phyloP scores from a whole-genome alignment of 2,329 filamentous ascomycete species.

The Aureobasidium sp. region DNA sequence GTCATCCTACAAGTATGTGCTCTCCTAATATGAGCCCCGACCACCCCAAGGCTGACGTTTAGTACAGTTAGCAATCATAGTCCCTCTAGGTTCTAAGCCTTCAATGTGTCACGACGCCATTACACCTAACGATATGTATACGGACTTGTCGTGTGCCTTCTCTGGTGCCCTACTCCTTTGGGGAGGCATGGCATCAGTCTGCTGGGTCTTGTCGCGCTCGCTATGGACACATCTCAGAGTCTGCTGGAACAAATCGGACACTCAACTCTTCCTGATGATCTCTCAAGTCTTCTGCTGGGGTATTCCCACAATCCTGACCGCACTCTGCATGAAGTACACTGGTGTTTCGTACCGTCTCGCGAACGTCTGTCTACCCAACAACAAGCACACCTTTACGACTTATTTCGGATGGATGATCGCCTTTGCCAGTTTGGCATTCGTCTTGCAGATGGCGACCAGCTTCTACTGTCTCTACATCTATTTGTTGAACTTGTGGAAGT shows the following conservation, averaged over 20 bases:
- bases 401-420: slow-evolving; percentile 34
- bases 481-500: slow-evolving; percentile 20
- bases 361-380: slow-evolving; percentile 30
- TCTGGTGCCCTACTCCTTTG: slow-evolving; percentile 71
- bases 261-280: slow-evolving; percentile 23
- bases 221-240: slow-evolving; percentile 31
- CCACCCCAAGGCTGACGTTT: not conserved
- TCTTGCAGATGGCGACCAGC: slow-evolving; percentile 29
- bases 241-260: slow-evolving; percentile 29
- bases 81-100: slow-evolving; percentile 66
- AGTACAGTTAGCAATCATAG: slow-evolving; percentile 66
- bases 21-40: not conserved
- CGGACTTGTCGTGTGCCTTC: slow-evolving; percentile 67
- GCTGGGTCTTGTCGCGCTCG: slow-evolving; percentile 53
- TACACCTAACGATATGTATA: slow-evolving; percentile 76
- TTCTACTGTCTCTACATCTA: slow-evolving; percentile 31
- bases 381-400: slow-evolving; percentile 27
- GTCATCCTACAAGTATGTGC: slow-evolving; percentile 66
- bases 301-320: slow-evolving; percentile 25
- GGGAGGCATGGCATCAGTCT: slow-evolving; percentile 69
- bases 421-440: slow-evolving; percentile 26
- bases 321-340: slow-evolving; percentile 23
- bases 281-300: slow-evolving; percentile 25
- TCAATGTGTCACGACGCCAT: slow-evolving; percentile 73
- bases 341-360: slow-evolving; percentile 32